Evolutionary conservation across 2,329 filamentous ascomycete genomes (phyloP), one percentile per base, ranked within the genome.

Genomic region (Colletotrichum sp.): DNA sequence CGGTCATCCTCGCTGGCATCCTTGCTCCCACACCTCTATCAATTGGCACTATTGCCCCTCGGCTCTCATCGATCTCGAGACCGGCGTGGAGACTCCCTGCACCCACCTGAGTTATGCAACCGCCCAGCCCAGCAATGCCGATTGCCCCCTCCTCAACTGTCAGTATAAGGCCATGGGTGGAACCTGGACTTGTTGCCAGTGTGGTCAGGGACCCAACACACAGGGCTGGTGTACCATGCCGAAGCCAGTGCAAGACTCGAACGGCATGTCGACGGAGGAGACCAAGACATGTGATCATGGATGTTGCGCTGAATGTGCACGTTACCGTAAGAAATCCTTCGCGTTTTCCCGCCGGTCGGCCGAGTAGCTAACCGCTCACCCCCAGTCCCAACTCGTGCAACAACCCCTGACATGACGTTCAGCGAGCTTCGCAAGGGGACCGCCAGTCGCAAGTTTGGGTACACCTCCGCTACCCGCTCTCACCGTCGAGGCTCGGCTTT

Each of bases 41-140:
- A 87, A 86, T 76, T 91, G 89, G 88, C 85, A 89, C 79, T 90
- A 90, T 81, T 91, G 89, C 79, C 87, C 89, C 24, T 83, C 85
- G 67, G 86, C 85, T 67, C 79, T 84, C 75, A 87, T 90, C 74
- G 88, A 91, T 80, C 81, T 89, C 36, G 81, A 84, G 44, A 90
- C 89, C 0, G 88, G 89, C 22, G 87, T 88, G 75, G 86, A 89
- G 80, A 86, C 86, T 44, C 86, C 89, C 39, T 91, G 90, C 81
- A 81, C 81, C 71, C 89, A 89, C 71, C 85, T 85, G 39, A 87
- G 85, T 9, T 90, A 90, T 78, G 87, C 86, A 8, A 82, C 84
- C 2, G 84, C 85, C 4, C 88, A 90, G 78, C 82, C 85, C 48
- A 85, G 85, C 74, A 86, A 83, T 48, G 77, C 83, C 3, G 84